These are phyloP conservation scores for Puccinia hordei DNA, from an alignment of 1,284 basidiomycete genomes.

Conservation along the genomic window DNA sequence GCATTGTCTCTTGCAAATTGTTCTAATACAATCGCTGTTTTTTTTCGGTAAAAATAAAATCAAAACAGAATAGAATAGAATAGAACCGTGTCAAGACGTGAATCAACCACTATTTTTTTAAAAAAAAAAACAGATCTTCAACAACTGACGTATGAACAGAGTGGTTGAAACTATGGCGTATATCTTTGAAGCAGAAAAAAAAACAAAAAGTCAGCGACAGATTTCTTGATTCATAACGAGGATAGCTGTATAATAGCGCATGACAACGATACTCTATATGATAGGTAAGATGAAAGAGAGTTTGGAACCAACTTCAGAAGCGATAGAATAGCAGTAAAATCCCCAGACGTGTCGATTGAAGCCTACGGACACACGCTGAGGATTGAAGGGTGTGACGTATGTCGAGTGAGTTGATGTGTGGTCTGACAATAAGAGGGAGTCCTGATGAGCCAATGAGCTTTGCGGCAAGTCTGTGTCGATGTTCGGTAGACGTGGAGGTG, in stretches of 20 bases:
- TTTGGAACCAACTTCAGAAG: slow-evolving; percentile 28
- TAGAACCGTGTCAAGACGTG: too few relatives aligned
- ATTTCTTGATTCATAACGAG: not conserved
- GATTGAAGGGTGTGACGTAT: not conserved
- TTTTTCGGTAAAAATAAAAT: not conserved
- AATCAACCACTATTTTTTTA: not conserved
- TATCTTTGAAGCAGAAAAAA: slow-evolving; percentile 1
- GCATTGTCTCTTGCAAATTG: slow-evolving; percentile 43
- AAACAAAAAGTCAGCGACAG: not conserved
- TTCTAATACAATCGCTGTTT: slow-evolving; percentile 33
- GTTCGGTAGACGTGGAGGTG: not conserved
- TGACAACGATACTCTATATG: too few relatives aligned
- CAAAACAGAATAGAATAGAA: too few relatives aligned
- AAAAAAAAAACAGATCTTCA: too few relatives aligned
- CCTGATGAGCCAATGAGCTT: not conserved
- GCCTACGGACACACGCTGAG: not conserved
- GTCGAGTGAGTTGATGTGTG: not conserved
- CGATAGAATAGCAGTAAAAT: slow-evolving; percentile 47
- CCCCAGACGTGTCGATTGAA: slow-evolving; percentile 20
- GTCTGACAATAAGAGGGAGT: not conserved
- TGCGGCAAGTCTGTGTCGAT: not conserved
- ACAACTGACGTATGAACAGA: slow-evolving; percentile 37
- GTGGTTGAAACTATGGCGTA: slow-evolving; percentile 44
- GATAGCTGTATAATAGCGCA: too few relatives aligned
- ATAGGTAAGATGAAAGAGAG: too few relatives aligned